Evolutionary conservation across 257 asterid genomes (phyloP).

Genomic region (Gardenia jasminoides): DNA sequence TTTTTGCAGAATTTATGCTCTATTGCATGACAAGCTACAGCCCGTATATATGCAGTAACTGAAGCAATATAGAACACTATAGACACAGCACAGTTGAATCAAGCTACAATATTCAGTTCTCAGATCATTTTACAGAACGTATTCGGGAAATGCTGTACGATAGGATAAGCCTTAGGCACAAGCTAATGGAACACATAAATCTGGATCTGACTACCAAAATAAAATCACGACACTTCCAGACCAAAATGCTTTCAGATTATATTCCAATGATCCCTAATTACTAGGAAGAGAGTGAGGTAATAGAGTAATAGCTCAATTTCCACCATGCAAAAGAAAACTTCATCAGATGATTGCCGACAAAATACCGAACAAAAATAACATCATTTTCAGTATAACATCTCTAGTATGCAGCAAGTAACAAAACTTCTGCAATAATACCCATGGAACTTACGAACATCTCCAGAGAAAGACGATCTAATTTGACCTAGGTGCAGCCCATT

Average conservation of each 20-base stretch:
- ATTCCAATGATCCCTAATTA: background rate
- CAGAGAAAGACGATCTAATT: constrained; percentile 30
- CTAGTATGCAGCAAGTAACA: background rate
- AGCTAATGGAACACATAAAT: background rate
- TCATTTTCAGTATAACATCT: background rate
- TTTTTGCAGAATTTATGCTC: background rate
- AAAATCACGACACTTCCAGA: background rate
- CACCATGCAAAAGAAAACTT: background rate
- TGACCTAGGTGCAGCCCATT: constrained; percentile 96
- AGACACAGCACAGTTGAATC: background rate
- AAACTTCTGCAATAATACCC: background rate
- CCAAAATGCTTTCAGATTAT: background rate
- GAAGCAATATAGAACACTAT: background rate
- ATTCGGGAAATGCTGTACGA: background rate
- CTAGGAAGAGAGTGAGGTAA: background rate
- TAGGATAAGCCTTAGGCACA: background rate
- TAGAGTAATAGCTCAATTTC: background rate
- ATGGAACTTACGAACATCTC: background rate
- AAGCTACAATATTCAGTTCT: background rate
- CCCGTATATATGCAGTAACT: background rate
- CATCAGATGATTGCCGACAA: background rate
- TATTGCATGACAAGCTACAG: background rate
- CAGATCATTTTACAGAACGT: background rate
- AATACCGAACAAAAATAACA: background rate
- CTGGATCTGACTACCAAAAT: background rate